Conservation (phyloP, 2,329 filamentous ascomycete genomes). For the Scytalidium sp. region DNA sequence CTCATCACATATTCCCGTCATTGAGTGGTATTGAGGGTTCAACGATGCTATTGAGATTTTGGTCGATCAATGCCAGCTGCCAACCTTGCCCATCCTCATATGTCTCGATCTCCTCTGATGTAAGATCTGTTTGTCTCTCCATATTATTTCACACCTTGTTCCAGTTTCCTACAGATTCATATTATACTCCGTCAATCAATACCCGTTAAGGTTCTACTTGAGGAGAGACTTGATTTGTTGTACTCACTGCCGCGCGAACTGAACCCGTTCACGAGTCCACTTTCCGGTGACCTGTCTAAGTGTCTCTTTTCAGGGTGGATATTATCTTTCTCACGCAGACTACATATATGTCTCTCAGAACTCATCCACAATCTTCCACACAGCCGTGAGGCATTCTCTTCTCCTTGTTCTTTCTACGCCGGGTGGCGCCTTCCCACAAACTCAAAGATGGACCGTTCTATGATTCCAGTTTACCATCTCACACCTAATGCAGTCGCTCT, state of each 20-base stretch:
- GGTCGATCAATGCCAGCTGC: background rate
- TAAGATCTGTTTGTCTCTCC: background rate
- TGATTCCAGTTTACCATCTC: background rate
- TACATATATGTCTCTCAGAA: background rate
- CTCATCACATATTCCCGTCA: conserved; percentile 1
- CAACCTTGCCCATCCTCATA: too few species aligned
- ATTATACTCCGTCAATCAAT: background rate
- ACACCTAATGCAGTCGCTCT: conserved; percentile 35
- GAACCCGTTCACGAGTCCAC: background rate
- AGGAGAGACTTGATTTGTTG: background rate
- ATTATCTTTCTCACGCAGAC: background rate
- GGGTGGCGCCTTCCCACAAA: background rate
- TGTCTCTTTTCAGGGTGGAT: background rate
- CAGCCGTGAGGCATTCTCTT: background rate
- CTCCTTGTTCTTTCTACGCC: background rate
- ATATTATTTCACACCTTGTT: background rate
- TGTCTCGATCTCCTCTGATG: background rate
- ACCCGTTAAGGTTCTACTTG: background rate
- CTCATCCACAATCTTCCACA: background rate
- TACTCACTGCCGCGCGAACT: background rate
- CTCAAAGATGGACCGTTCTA: conserved; percentile 3
- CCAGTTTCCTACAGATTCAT: background rate
- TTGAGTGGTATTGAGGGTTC: conserved; percentile 1
- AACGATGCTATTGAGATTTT: conserved; percentile 1
- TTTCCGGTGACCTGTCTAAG: background rate